These are phyloP conservation scores for Psilocybe cyanescens DNA, from an alignment of 768 basidiomycete species.

Conservation along the genomic window DNA sequence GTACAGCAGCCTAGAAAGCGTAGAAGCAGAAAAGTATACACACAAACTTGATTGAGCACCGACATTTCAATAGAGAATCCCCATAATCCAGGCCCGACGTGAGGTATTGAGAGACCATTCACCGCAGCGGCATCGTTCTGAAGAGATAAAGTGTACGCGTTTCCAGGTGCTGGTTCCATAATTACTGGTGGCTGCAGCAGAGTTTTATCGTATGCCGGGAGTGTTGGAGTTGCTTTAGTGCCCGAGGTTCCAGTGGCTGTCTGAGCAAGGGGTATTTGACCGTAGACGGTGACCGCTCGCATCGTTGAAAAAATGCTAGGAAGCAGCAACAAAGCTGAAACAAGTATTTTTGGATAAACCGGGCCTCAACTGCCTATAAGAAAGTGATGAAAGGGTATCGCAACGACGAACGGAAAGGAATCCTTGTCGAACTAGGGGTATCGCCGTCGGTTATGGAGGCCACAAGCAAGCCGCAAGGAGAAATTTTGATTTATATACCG, in stretches of 20 bases:
- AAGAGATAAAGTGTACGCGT: constrained; percentile 48
- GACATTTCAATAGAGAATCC: constrained; percentile 83
- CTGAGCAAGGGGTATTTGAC: constrained; percentile 33
- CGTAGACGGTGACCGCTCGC: constrained; percentile 34
- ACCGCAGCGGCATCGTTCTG: constrained; percentile 33
- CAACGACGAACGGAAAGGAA: not conserved
- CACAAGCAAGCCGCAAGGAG: not conserved
- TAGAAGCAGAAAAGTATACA: constrained; percentile 31
- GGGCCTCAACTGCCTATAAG: not conserved
- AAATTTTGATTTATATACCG: not conserved
- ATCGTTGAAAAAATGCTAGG: constrained; percentile 1
- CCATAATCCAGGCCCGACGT: constrained; percentile 45
- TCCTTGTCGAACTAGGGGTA: not conserved
- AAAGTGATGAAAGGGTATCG: not conserved
- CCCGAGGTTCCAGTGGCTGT: constrained; percentile 15
- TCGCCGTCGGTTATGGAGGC: not conserved
- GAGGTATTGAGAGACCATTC: constrained; percentile 39
- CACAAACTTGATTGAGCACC: constrained; percentile 66
- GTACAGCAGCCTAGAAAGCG: not conserved
- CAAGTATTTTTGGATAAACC: not conserved
- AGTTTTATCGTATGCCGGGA: constrained; percentile 57
- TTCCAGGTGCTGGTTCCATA: constrained; percentile 45
- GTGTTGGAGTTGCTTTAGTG: constrained; percentile 21
- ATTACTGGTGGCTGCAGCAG: constrained; percentile 52
- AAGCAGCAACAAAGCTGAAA: not conserved